phyloP scores from a whole-genome alignment of 2,329 filamentous ascomycete genomes.

The Xylariaceae sp. region DNA sequence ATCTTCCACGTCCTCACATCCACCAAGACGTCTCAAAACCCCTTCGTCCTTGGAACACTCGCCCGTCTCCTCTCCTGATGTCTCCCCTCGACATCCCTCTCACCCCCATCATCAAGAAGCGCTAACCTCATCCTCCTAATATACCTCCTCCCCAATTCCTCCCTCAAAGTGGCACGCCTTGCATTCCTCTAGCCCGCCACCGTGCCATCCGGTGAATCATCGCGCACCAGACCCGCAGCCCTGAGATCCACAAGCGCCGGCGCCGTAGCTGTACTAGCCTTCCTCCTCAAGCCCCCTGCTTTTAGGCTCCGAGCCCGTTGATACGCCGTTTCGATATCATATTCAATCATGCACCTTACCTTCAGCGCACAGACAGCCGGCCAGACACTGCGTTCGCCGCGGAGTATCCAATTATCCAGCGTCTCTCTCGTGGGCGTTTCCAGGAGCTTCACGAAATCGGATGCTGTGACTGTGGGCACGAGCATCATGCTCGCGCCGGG shows the following conservation, averaged over 20 bases:
- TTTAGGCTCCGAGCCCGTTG: slow-evolving; percentile 69
- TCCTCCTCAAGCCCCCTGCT: slow-evolving; percentile 49
- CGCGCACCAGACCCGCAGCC: slow-evolving; percentile 3
- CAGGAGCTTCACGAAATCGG: slow-evolving; percentile 76
- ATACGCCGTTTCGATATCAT: slow-evolving; percentile 83
- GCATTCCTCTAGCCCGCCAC: slow-evolving; percentile 3
- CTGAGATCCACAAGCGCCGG: slow-evolving; percentile 7
- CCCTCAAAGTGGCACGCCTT: background rate
- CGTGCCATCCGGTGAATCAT: slow-evolving; percentile 5
- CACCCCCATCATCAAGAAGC: too few relatives aligned
- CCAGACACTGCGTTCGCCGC: slow-evolving; percentile 88
- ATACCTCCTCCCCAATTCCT: too few relatives aligned
- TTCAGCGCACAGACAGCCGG: slow-evolving; percentile 80
- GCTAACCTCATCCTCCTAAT: too few relatives aligned
- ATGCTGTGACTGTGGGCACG: slow-evolving; percentile 71
- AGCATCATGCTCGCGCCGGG: slow-evolving; percentile 77
- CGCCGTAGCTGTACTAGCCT: slow-evolving; percentile 31
- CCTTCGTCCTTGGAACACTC: too few relatives aligned
- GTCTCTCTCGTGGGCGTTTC: slow-evolving; percentile 75
- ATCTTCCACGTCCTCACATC: too few relatives aligned
- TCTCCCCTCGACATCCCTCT: too few relatives aligned
- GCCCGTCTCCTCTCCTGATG: too few relatives aligned
- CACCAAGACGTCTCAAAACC: too few relatives aligned
- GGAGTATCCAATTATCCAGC: slow-evolving; percentile 79
- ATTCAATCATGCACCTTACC: slow-evolving; percentile 80